Percentiles rank a stretch among this genome's conserved stretches.
phyloP scores from a whole-genome alignment of 306 rosid species.

The Prinsepia uniflora region DNA sequence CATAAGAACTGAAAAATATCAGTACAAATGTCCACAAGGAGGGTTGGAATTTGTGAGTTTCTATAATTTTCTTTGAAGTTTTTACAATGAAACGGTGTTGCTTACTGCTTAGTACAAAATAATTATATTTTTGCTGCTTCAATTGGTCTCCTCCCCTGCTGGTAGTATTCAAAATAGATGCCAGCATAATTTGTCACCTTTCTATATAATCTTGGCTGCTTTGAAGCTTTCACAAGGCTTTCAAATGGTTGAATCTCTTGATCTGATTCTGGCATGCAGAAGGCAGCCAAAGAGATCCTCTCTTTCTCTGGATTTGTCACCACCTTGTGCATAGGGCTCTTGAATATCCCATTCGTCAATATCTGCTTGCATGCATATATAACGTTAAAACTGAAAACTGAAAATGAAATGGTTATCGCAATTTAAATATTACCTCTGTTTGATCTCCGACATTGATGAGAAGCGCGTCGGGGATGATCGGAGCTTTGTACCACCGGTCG shows the following conservation, averaged over 20 bases:
- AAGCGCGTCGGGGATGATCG: slow-evolving; percentile 54
- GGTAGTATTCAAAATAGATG: slow-evolving; percentile 26
- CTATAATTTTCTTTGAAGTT: no score
- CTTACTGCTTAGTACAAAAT: no score
- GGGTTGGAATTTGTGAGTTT: no score
- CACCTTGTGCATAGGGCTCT: slow-evolving; percentile 46
- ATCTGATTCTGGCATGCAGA: slow-evolving; percentile 37
- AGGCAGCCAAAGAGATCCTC: slow-evolving; percentile 40
- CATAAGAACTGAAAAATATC: no score
- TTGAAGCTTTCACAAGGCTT: slow-evolving; percentile 33
- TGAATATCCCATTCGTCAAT: slow-evolving; percentile 47
- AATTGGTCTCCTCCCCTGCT: slow-evolving; percentile 41
- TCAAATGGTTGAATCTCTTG: slow-evolving; percentile 46
- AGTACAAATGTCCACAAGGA: no score
- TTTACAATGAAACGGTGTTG: no score
- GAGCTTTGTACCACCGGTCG: slow-evolving; percentile 57
- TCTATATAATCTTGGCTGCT: slow-evolving; percentile 37
- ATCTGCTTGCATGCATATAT: slow-evolving; percentile 25
- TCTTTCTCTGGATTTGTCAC: slow-evolving; percentile 39
- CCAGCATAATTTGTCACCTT: slow-evolving; percentile 34
- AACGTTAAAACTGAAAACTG: no score
- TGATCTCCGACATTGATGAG: slow-evolving; percentile 75
- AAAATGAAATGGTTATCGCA: no score
- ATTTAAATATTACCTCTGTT: neutral
- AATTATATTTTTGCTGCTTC: slow-evolving; percentile 22